phyloP scores from a whole-genome alignment of 257 asterid species.

The Ilex asprella region DNA sequence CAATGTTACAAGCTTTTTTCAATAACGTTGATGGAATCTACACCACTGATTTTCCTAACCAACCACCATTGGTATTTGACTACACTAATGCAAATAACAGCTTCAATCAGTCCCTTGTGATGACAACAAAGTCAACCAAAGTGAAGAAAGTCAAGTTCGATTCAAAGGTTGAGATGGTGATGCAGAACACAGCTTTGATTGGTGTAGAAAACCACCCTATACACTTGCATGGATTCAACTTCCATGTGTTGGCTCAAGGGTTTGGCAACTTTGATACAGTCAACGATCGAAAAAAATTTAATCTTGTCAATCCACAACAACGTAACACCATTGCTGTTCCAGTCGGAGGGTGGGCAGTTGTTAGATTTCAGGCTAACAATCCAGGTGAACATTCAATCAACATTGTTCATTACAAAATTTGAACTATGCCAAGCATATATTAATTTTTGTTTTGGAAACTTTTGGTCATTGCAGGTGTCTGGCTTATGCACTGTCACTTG shows the following conservation, averaged over 20 bases:
- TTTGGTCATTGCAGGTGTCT: conserved; percentile 32
- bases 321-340: background rate
- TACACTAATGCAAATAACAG: conserved; percentile 5
- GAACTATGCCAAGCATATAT: too few relatives aligned
- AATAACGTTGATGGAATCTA: conserved; percentile 8
- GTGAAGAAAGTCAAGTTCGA: conserved; percentile 7
- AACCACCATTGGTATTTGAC: conserved; percentile 7
- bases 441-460: background rate
- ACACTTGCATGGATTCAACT: conserved; percentile 17
- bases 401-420: too few relatives aligned
- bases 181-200: conserved; percentile 9
- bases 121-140: conserved; percentile 11
- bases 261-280: conserved; percentile 11
- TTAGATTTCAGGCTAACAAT: conserved; percentile 2
- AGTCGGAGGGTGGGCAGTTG: conserved; percentile 1
- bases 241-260: conserved; percentile 12
- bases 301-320: background rate
- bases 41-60: conserved; percentile 8
- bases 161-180: conserved; percentile 12
- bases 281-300: background rate
- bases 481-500: conserved; percentile 81
- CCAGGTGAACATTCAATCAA: background rate
- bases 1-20: conserved; percentile 8
- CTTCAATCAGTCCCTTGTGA: background rate
- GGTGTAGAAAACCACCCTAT: conserved; percentile 8